Evolutionary conservation across 2,329 filamentous ascomycete species (phyloP).

Genomic region (Ceratocystis eucalypticola): DNA sequence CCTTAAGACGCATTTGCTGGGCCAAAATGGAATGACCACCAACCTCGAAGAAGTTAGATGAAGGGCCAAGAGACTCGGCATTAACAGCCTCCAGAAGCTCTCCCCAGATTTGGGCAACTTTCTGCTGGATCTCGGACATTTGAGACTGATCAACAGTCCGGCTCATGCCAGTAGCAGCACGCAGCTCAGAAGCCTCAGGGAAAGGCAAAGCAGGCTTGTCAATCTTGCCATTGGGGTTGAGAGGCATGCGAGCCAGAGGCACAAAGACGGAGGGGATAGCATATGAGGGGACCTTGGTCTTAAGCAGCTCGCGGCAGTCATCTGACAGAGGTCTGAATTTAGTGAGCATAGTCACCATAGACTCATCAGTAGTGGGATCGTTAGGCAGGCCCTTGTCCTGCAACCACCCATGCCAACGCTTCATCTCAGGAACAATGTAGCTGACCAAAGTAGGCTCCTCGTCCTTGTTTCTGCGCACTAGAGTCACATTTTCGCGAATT

Average conservation of each 20-base stretch:
- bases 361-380: conserved; percentile 18
- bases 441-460: conserved; percentile 79
- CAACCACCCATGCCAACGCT: conserved; percentile 59
- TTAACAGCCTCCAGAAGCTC: conserved; percentile 20
- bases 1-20: conserved; percentile 31
- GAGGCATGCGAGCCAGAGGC: conserved; percentile 23
- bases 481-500: conserved; percentile 71
- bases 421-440: conserved; percentile 75
- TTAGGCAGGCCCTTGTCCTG: conserved; percentile 20
- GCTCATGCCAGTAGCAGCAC: conserved; percentile 15
- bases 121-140: conserved; percentile 25
- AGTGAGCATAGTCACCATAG: conserved; percentile 27
- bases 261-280: conserved; percentile 28
- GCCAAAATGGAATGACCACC: conserved; percentile 43
- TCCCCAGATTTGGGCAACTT: conserved; percentile 20
- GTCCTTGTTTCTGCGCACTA: conserved; percentile 69
- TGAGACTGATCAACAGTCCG: conserved; percentile 37
- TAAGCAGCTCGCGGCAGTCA: conserved; percentile 29
- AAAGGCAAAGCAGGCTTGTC: conserved; percentile 67
- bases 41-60: conserved; percentile 29
- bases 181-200: conserved; percentile 31
- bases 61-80: conserved; percentile 21
- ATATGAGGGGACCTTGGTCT: conserved; percentile 27
- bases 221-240: conserved; percentile 62
- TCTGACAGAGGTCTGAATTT: conserved; percentile 28